Conservation (phyloP, 306 rosid species). For the Vachellia collinsii region DNA sequence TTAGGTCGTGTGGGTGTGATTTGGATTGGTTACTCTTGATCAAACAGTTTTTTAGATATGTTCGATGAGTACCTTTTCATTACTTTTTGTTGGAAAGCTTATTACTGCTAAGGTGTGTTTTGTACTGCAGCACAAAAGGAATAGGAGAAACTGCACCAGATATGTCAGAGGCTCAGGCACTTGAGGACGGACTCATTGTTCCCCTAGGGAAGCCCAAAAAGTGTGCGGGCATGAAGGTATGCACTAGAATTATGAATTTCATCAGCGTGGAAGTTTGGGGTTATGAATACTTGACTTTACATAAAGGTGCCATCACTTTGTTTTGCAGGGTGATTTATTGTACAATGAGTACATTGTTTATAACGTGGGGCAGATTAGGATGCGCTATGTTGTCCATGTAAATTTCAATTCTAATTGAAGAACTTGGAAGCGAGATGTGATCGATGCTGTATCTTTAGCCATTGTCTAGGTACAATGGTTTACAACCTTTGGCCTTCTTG, state of each 20-base stretch:
- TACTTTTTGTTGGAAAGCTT: neutral
- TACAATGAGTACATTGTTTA: conserved; percentile 95
- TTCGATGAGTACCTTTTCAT: neutral
- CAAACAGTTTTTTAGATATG: neutral
- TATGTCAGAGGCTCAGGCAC: conserved; percentile 59
- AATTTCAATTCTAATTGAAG: conserved; percentile 62
- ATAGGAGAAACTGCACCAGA: conserved; percentile 83
- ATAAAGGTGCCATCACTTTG: conserved; percentile 25
- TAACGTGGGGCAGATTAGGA: conserved; percentile 81
- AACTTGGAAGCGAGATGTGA: conserved; percentile 19
- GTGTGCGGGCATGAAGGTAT: conserved; percentile 46
- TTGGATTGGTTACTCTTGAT: neutral
- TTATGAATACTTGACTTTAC: neutral
- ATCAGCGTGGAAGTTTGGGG: conserved; percentile 9
- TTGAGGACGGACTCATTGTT: conserved; percentile 72
- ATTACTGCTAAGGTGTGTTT: conserved; percentile 24
- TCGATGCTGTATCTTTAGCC: conserved; percentile 24
- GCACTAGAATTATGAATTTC: conserved; percentile 1
- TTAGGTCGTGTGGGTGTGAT: neutral
- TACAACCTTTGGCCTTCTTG: neutral
- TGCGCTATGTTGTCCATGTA: conserved; percentile 84
- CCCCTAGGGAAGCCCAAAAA: conserved; percentile 72
- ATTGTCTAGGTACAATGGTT: neutral
- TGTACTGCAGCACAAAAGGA: conserved; percentile 78
- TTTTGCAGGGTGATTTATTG: conserved; percentile 65